A percentile compares a stretch with the other conserved stretches of the same genome.
Conservation (phyloP, 768 basidiomycete species). For the Lentinula aciculospora region DNA sequence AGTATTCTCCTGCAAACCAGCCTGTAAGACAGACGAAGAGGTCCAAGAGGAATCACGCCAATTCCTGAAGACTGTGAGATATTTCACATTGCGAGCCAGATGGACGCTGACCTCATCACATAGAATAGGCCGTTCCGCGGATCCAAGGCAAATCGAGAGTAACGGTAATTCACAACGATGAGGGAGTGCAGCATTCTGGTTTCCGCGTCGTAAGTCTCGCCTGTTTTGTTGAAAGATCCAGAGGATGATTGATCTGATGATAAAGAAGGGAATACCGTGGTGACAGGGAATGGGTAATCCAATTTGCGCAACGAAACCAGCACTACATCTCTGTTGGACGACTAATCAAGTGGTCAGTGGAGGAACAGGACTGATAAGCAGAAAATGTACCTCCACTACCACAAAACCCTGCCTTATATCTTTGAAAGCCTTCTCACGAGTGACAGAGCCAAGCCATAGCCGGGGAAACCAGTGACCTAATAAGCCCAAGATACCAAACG, state of each 20-base stretch:
- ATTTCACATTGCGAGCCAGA: not conserved
- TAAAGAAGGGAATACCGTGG: constrained; percentile 66
- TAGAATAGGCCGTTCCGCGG: constrained; percentile 75
- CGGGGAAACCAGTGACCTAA: constrained; percentile 93
- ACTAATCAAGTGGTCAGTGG: constrained; percentile 40
- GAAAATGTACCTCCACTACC: constrained; percentile 76
- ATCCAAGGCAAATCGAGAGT: constrained; percentile 86
- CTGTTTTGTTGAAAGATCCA: constrained; percentile 19
- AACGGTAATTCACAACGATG: constrained; percentile 83
- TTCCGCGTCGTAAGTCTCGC: constrained; percentile 24
- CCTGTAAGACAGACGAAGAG: constrained; percentile 51
- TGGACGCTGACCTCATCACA: constrained; percentile 60
- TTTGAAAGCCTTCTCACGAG: constrained; percentile 78
- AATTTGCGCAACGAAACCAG: constrained; percentile 67
- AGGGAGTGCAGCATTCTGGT: constrained; percentile 43
- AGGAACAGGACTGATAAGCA: not conserved
- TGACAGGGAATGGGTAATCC: constrained; percentile 70
- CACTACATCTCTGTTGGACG: constrained; percentile 76
- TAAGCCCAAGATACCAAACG: constrained; percentile 69
- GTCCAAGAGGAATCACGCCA: constrained; percentile 86
- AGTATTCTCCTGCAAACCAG: constrained; percentile 50
- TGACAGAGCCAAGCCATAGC: constrained; percentile 86
- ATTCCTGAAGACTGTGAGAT: constrained; percentile 46
- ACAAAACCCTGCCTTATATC: constrained; percentile 67
- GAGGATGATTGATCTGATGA: constrained; percentile 23